These are phyloP conservation scores for Russula olivacea DNA, from an alignment of 768 basidiomycete genomes.

Conservation along the genomic window DNA sequence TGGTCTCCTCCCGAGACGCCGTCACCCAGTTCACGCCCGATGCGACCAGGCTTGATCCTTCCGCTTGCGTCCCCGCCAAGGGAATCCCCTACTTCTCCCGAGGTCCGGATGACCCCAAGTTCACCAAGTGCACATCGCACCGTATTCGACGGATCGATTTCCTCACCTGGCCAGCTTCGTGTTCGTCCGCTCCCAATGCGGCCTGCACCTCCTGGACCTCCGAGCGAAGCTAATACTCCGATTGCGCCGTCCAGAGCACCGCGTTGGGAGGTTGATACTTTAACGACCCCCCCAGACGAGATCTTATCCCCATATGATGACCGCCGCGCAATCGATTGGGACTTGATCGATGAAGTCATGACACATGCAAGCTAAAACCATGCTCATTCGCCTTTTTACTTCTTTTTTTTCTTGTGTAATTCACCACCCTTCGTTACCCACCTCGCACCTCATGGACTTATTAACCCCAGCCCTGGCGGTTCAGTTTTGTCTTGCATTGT, in stretches of 20 bases:
- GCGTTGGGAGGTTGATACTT: constrained; percentile 4
- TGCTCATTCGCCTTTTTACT: not conserved
- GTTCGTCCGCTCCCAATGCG: constrained; percentile 15
- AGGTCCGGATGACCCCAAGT: not conserved
- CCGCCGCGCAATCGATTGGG: constrained; percentile 23
- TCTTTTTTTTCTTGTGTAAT: not conserved
- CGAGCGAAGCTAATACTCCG: constrained; percentile 21
- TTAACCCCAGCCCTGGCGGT: not conserved
- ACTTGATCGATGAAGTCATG: constrained; percentile 25
- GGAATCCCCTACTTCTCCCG: not conserved
- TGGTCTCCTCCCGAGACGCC: constrained; percentile 16
- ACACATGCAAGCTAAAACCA: constrained; percentile 8
- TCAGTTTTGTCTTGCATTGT: not conserved
- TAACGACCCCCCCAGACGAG: not conserved
- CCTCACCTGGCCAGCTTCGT: not conserved
- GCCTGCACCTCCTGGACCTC: constrained; percentile 21
- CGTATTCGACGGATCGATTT: not conserved
- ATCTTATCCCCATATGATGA: constrained; percentile 9
- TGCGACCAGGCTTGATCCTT: not conserved
- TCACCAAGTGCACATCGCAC: not conserved
- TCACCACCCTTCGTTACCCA: not conserved
- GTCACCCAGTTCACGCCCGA: not conserved
- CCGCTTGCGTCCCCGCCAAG: not conserved
- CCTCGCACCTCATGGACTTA: not conserved
- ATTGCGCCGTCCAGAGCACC: constrained; percentile 1